A percentile compares a stretch with the other conserved stretches of the same genome.
phyloP scores from a whole-genome alignment of 75 land plant species.

The Azolla pinnata region DNA sequence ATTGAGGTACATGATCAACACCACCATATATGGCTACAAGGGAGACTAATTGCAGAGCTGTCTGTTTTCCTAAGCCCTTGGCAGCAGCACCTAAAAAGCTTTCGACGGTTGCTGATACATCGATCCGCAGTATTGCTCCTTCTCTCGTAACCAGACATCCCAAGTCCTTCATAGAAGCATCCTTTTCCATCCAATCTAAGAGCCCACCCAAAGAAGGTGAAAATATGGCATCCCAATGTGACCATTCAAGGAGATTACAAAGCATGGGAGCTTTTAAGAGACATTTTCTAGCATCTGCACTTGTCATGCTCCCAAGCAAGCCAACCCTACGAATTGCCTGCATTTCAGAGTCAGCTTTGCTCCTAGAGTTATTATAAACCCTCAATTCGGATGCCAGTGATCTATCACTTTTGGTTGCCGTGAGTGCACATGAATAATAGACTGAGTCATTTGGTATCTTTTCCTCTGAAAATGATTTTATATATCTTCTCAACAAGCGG shows the following conservation, averaged over 20 bases:
- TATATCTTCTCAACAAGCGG: not conserved
- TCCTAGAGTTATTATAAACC: not conserved
- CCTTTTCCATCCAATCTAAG: conserved; percentile 50
- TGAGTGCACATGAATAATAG: not conserved
- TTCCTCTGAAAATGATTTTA: not conserved
- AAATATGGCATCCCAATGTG: conserved; percentile 74
- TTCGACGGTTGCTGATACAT: conserved; percentile 47
- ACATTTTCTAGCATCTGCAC: conserved; percentile 50
- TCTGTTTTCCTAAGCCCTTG: conserved; percentile 38
- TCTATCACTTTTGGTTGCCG: not conserved
- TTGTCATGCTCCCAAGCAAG: conserved; percentile 21
- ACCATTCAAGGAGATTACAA: conserved; percentile 58
- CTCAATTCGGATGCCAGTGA: not conserved
- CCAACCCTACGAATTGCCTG: conserved; percentile 10
- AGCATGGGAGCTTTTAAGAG: conserved; percentile 71
- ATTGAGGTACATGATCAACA: conserved; percentile 30
- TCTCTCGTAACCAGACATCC: conserved; percentile 46
- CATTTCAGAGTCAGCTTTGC: not conserved
- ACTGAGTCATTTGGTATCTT: not conserved
- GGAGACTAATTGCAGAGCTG: conserved; percentile 53
- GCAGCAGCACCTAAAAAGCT: conserved; percentile 45
- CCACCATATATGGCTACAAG: conserved; percentile 52
- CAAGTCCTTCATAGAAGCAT: conserved; percentile 29
- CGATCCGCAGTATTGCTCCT: conserved; percentile 57
- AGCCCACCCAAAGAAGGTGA: conserved; percentile 76